Conservation (phyloP, 306 rosid species). For the Rubus parviflorus region DNA sequence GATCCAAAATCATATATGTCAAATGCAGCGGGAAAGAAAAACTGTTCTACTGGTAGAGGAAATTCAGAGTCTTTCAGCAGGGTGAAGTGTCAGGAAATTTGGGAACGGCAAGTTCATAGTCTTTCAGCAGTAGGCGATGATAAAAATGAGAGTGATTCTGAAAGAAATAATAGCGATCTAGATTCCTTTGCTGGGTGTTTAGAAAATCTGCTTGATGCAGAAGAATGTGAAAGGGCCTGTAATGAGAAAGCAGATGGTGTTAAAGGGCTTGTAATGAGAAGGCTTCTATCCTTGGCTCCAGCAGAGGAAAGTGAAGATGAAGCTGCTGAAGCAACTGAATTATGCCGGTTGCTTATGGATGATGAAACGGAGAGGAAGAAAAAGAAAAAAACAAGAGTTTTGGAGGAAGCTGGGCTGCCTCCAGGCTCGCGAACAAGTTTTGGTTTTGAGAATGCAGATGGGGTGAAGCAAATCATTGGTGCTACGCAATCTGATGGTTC, state of each 20-base stretch:
- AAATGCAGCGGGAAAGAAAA: slow-evolving; percentile 72
- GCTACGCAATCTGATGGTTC: slow-evolving; percentile 46
- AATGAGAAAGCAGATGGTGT: slow-evolving; percentile 70
- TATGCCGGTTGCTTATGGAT: slow-evolving; percentile 78
- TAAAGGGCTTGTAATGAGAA: slow-evolving; percentile 82
- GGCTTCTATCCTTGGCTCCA: slow-evolving; percentile 42
- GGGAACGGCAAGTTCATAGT: slow-evolving; percentile 92
- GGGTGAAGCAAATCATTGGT: slow-evolving; percentile 45
- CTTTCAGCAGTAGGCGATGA: slow-evolving; percentile 70
- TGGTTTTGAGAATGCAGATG: slow-evolving; percentile 46
- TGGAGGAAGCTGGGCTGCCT: slow-evolving; percentile 43
- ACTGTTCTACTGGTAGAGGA: slow-evolving; percentile 58
- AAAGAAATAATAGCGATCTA: slow-evolving; percentile 76
- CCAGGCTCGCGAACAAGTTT: slow-evolving; percentile 46
- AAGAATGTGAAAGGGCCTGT: slow-evolving; percentile 79
- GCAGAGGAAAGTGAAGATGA: slow-evolving; percentile 89
- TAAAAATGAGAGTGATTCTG: slow-evolving; percentile 86
- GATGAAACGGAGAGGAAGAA: slow-evolving; percentile 65
- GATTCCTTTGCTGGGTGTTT: slow-evolving; percentile 93
- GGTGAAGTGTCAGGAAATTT: slow-evolving; percentile 95
- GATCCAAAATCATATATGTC: slow-evolving; percentile 76
- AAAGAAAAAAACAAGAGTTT: slow-evolving; percentile 53
- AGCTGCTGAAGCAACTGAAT: slow-evolving; percentile 44
- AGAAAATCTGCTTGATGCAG: slow-evolving; percentile 89
- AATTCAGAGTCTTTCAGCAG: slow-evolving; percentile 89